Base-by-base conservation (phyloP, 371 early-diverging fungal species). In the Mortierella sp. region DNA sequence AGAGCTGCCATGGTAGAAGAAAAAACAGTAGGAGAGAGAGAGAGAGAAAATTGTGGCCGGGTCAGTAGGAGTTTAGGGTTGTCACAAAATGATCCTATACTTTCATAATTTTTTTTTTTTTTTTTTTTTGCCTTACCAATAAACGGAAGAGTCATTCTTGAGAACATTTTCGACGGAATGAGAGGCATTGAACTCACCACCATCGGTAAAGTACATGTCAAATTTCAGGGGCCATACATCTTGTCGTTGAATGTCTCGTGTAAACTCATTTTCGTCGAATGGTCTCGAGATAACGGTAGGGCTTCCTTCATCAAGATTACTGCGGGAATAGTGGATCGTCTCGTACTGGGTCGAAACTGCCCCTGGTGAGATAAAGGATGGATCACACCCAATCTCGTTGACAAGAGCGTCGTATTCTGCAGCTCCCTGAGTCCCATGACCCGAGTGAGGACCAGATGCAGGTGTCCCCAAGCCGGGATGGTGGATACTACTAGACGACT, bases 141-240 rank as follows among this genome's bases (percentile, higher is more conserved):
- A 79, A 6, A 79, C 79, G 0, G 79, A 69, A 7, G 73, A 53
- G 53, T 79, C 79, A 23, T 79, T 79, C 63, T 69, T 72, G 46
- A 79, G 60, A 12, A 79, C 73, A 28, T 79, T 79, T 28, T 72
- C 79, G 19, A 79, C 73, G 4, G 70, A 66, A 44, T 79, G 79
- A 2, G 79, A 44, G 2, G 72, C 72, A 28, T 79, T 79, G 62
- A 79, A 79, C 28, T 79, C 79, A 7, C 79, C 79, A 21, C 79
- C 79, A 48, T 79, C 79, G 4, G 79, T 69, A 44, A 69, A 72
- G 53, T 66, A 72, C 69, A 79, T 65, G 0, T 79, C 70, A 69
- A 79, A 79, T 19, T 60, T 72, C 14, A 79, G 30, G 11, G 79
- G 79, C 70, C 79, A 72, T 1, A 72, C 72, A 56, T 77, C 77